phyloP scores from a whole-genome alignment of 2,329 filamentous ascomycete species.

The Lecanosticta acicola region DNA sequence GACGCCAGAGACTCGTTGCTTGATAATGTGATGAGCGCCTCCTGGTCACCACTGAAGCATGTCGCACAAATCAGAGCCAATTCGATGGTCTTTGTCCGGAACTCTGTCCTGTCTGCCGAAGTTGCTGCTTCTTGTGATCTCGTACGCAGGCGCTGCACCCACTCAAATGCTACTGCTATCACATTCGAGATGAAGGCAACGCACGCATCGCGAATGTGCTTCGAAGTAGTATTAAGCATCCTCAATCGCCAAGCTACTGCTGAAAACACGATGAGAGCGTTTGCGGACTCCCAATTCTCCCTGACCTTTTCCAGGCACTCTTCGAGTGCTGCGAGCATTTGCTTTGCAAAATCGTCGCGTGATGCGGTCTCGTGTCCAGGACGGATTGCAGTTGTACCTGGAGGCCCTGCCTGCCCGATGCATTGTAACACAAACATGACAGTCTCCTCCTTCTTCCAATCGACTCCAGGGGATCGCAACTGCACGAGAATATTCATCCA shows the following conservation, averaged over 20 bases:
- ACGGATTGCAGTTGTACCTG: neutral
- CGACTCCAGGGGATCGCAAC: slow-evolving; percentile 51
- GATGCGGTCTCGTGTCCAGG: slow-evolving; percentile 30
- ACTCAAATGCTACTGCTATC: slow-evolving; percentile 43
- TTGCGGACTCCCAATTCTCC: slow-evolving; percentile 24
- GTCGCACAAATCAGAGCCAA: slow-evolving; percentile 53
- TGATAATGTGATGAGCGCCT: slow-evolving; percentile 16
- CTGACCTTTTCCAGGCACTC: slow-evolving; percentile 15
- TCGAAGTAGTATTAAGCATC: slow-evolving; percentile 8
- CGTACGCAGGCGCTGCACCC: slow-evolving; percentile 45
- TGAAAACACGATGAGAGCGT: slow-evolving; percentile 19
- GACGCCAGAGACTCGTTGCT: slow-evolving; percentile 9
- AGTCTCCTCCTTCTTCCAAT: slow-evolving; percentile 53
- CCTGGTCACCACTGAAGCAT: slow-evolving; percentile 37
- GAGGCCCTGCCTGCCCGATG: slow-evolving; percentile 48
- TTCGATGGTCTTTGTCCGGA: slow-evolving; percentile 42
- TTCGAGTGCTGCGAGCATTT: slow-evolving; percentile 10
- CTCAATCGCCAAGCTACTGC: slow-evolving; percentile 19
- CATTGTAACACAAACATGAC: slow-evolving; percentile 49
- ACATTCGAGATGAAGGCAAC: slow-evolving; percentile 34
- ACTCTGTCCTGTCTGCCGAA: slow-evolving; percentile 17
- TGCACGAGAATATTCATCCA: slow-evolving; percentile 49
- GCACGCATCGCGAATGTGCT: slow-evolving; percentile 1
- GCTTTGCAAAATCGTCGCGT: neutral
- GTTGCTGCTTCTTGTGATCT: slow-evolving; percentile 36